phyloP scores from a whole-genome alignment of 352 stramenopile genomes.

The Aphanomyces invadans region DNA sequence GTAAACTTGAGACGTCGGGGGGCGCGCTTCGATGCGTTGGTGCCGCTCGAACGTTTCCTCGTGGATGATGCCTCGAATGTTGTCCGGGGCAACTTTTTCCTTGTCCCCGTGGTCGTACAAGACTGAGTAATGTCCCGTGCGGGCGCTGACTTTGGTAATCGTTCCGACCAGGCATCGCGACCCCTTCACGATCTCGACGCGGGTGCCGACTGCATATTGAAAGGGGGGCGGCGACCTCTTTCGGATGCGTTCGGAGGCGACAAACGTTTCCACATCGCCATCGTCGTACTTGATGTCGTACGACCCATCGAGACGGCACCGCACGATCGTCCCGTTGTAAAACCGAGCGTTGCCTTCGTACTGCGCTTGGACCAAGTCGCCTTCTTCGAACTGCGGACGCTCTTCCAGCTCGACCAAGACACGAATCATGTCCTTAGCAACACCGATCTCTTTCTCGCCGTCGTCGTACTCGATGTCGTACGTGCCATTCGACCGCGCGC shows the following conservation, averaged over 20 bases:
- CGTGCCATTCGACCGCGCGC: neutral
- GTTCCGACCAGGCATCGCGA: neutral
- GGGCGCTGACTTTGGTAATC: neutral
- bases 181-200: slow-evolving; percentile 5
- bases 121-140: neutral
- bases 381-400: slow-evolving; percentile 33
- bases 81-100: neutral
- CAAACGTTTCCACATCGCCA: slow-evolving; percentile 39
- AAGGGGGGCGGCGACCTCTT: neutral
- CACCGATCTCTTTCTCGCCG: slow-evolving; percentile 12
- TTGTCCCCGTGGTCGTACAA: slow-evolving; percentile 1
- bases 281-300: slow-evolving; percentile 48
- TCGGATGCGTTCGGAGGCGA: slow-evolving; percentile 31
- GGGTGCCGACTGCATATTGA: neutral
- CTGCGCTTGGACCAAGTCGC: slow-evolving; percentile 53
- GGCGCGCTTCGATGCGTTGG: slow-evolving; percentile 11
- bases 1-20: neutral
- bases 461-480: slow-evolving; percentile 24
- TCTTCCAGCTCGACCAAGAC: neutral
- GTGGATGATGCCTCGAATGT: neutral
- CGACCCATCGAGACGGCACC: slow-evolving; percentile 33
- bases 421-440: slow-evolving; percentile 14
- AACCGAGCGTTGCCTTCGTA: slow-evolving; percentile 44
- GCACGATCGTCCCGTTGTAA: slow-evolving; percentile 29
- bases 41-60: slow-evolving; percentile 9